Base-by-base conservation (phyloP, 208 protist genomes). In the Leishmania guyanensis region DNA sequence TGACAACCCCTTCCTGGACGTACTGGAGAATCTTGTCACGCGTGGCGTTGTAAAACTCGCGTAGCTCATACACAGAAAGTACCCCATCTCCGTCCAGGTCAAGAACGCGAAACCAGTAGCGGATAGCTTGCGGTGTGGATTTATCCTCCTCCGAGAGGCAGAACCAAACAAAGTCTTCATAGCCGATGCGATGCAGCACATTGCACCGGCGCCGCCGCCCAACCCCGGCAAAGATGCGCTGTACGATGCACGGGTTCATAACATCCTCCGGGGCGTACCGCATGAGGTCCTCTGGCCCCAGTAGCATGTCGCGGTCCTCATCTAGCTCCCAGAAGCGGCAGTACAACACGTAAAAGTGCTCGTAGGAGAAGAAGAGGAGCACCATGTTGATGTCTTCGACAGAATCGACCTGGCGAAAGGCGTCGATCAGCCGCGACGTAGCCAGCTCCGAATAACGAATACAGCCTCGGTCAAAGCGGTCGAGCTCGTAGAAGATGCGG, bases 341-440 rank as follows among this genome's bases (percentile, higher is more conserved):
- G 91, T 99, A 99, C 51, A 99, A 88, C 5, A 99, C 99, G 90
- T 99, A 99, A 86, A 99, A 99, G 86, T 99, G 98, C 89, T 99
- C 98, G 88, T 99, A 99, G 29, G 94, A 98, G 89, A 99, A 99
- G 85, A 96, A 99, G 76, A 93, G 86, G n/a, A 96, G 86, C 39
- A 97, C 92, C 0, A 90, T 84, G 80, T 98, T 98, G 84, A 98
- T 98, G 80, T 98, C 95, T 51, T 95, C 88, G 10, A 92, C 86
- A 39, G 89, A 90, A 82, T 98, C 95, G 4, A 98, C 91, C 78
- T 93, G 85, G 46, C 88, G 90, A 72, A 99, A 88, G 26, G 87
- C 87, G 65, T 98, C 96, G 29, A 94, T 80, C 64, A 99, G 87
- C 26, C 86, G 81, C 60, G 90, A 98, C 43, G 77, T 75, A 10